Conservation (phyloP, 768 basidiomycete genomes). For the Chalciporus chontae region DNA sequence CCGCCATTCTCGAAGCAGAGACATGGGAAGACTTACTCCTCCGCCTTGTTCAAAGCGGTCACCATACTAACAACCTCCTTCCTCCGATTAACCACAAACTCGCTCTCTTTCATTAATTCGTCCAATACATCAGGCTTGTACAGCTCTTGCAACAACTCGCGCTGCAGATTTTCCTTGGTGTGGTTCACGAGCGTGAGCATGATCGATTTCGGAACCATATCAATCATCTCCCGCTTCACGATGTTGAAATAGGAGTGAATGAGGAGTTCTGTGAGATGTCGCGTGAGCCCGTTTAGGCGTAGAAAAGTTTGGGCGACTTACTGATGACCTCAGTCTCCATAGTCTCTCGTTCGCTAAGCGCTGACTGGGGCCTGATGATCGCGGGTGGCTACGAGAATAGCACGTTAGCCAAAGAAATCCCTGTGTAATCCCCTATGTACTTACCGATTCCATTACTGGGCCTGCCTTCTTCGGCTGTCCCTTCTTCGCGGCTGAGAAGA, state of each 20-base stretch:
- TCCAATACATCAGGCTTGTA: constrained; percentile 97
- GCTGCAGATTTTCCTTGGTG: constrained; percentile 93
- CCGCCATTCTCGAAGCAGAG: background rate
- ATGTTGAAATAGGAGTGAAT: constrained; percentile 98
- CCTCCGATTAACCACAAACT: constrained; percentile 82
- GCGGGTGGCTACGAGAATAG: constrained; percentile 60
- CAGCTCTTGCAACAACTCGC: constrained; percentile 89
- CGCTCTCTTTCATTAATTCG: constrained; percentile 92
- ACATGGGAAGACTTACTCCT: constrained; percentile 74
- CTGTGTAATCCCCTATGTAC: constrained; percentile 16
- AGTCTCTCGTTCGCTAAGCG: constrained; percentile 89
- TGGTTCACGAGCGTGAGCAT: constrained; percentile 86
- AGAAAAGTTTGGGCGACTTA: constrained; percentile 40
- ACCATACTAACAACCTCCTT: constrained; percentile 96
- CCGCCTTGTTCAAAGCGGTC: constrained; percentile 91
- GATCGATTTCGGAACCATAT: constrained; percentile 98
- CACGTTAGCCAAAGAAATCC: constrained; percentile 6
- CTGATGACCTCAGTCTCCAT: constrained; percentile 99
- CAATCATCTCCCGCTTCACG: constrained; percentile 98
- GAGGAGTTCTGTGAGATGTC: constrained; percentile 65
- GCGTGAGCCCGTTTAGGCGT: background rate
- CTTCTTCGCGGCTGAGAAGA: constrained; percentile 74
- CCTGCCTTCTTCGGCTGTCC: constrained; percentile 62
- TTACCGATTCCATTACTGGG: constrained; percentile 55
- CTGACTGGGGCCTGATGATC: constrained; percentile 85